Conservation (phyloP, 768 basidiomycete genomes). For the Leccinum subgranulosum region DNA sequence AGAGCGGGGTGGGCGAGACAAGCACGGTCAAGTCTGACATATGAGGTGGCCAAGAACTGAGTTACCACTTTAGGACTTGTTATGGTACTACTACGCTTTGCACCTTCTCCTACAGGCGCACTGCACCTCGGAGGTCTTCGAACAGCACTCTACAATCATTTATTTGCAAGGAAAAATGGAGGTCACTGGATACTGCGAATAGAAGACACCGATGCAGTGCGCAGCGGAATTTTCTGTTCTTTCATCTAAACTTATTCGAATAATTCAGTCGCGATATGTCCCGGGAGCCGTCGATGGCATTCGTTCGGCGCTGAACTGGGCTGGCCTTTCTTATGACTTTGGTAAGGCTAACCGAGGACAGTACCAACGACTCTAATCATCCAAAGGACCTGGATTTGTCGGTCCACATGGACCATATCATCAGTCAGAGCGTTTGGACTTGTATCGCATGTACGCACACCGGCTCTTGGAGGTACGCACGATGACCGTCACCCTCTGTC, state of each 20-base stretch:
- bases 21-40: constrained; percentile 34
- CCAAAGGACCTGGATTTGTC: constrained; percentile 68
- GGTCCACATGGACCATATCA: constrained; percentile 84
- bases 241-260: not conserved
- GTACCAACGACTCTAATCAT: constrained; percentile 2
- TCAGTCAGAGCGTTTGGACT: constrained; percentile 88
- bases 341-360: constrained; percentile 45
- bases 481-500: not conserved
- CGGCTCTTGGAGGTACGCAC: constrained; percentile 70
- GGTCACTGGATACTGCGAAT: constrained; percentile 92
- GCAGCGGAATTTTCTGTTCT: constrained; percentile 20
- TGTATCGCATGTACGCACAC: constrained; percentile 73
- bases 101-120: constrained; percentile 94
- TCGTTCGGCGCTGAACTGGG: constrained; percentile 77
- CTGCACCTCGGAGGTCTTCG: constrained; percentile 93
- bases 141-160: constrained; percentile 90
- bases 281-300: constrained; percentile 85
- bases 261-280: constrained; percentile 67
- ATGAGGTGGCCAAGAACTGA: too few relatives aligned
- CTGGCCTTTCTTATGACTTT: constrained; percentile 87
- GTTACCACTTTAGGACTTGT: not conserved
- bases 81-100: constrained; percentile 75
- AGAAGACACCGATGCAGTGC: constrained; percentile 92
- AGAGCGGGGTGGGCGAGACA: constrained; percentile 29
- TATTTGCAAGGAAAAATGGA: constrained; percentile 74